Percentiles rank a stretch among this genome's conserved stretches.
Evolutionary conservation across 2,329 filamentous ascomycete genomes (phyloP).

Genomic region (Chrysoporthe puriensis): DNA sequence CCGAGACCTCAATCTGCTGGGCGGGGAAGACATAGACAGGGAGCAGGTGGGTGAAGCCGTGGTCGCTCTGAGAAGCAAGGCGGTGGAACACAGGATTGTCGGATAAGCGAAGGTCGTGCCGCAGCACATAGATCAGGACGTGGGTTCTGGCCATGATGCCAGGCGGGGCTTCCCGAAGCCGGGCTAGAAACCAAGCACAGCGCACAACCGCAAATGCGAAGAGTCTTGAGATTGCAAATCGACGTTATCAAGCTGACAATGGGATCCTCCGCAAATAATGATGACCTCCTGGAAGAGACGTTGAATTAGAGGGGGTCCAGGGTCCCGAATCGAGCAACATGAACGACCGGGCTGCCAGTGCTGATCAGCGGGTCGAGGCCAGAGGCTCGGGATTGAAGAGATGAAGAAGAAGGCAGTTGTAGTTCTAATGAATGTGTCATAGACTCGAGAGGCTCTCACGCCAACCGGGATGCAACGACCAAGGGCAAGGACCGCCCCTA

Average conservation of each 20-base stretch:
- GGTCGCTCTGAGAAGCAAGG: constrained; percentile 50
- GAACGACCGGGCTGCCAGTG: background rate
- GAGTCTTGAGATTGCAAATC: background rate
- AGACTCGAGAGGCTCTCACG: constrained; percentile 18
- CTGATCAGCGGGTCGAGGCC: background rate
- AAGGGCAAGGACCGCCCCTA: background rate
- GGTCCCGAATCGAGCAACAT: background rate
- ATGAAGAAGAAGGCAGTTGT: background rate
- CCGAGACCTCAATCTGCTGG: constrained; percentile 74
- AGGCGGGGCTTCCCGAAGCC: background rate
- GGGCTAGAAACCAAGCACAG: background rate
- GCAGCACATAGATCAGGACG: constrained; percentile 71
- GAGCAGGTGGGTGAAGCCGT: constrained; percentile 69
- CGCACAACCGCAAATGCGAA: background rate
- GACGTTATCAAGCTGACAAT: background rate
- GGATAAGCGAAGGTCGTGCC: constrained; percentile 71
- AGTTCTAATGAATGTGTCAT: constrained; percentile 23
- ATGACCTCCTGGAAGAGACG: background rate
- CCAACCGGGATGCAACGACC: constrained; percentile 21
- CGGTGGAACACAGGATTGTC: constrained; percentile 76
- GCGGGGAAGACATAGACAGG: constrained; percentile 72
- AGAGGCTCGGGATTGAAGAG: background rate
- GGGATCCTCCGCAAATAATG: background rate
- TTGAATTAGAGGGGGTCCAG: background rate
- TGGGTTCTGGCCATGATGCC: constrained; percentile 42